Evolutionary conservation across 2,329 filamentous ascomycete genomes (phyloP), one percentile per base, ranked within the genome.

Genomic region (Paraphaeosphaeria sporulosa): DNA sequence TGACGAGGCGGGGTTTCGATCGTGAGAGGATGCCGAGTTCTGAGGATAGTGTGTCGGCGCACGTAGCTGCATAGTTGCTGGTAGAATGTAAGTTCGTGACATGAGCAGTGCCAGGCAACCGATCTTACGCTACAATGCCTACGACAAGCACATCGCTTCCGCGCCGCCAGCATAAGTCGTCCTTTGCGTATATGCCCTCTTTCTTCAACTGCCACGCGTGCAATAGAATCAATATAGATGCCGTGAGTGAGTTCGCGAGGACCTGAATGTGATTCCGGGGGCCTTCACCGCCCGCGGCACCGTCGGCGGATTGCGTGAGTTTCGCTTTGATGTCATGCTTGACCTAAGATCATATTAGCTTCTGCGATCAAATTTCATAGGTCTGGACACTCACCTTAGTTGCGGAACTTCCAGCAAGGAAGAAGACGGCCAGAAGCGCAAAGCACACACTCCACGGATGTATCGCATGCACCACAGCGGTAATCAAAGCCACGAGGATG

Each of bases 391-490:
- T 27, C 76, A 93, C 91, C 81, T 94, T 94, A 0, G 94, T 97
- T 0, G 89, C 93, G 54, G 88, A 83, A 1, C 91, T 96, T 1
- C 93, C 95, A 4, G 90, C 88, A 3, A 96, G 81, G 78, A 97
- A 98, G 82, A 98, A 98, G 38, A 93, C 86, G 52, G 86, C 86
- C 1, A 98, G 84, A 12, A 97, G 84, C 30, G 86, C 86, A 79
- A 97, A 96, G n/a, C 93, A 94, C n/a, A 94, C 82, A 61, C 91
- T 92, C 90, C 93, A 97, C 3, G 94, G 94, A 78, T 98, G 94
- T n/a, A 94, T 80, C 17, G 93, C 93, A 77, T 99, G 95, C 12
- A 90, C 87, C 48, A 86, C 77, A 4, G 93, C 94, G 4, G 94
- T 96, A 46, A 90, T 70, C 5, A 84, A 82, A 3, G 94, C 94